A percentile compares a stretch with the other conserved stretches of the same genome.
Conservation (phyloP, 371 early-diverging fungal genomes). For the Blakeslea trispora region DNA sequence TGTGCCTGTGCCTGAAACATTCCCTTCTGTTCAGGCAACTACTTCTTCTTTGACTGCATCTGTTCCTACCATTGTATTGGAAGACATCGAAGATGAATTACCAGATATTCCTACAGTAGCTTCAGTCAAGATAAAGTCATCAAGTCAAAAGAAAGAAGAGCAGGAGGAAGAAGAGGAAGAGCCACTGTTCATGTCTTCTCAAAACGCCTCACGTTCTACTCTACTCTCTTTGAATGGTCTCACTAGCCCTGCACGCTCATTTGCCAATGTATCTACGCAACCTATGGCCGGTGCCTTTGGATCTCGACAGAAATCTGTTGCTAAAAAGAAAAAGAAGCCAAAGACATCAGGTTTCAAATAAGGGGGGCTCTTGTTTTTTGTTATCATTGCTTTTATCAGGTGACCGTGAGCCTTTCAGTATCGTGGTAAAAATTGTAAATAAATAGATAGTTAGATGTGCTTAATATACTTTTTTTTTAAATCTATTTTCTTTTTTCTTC, state of each 20-base stretch:
- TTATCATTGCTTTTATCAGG: slow-evolving; percentile 12
- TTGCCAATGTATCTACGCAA: slow-evolving; percentile 13
- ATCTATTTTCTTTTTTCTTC: background rate
- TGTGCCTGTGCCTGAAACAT: slow-evolving; percentile 1
- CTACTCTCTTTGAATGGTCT: background rate
- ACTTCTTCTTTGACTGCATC: background rate
- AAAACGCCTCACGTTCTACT: background rate
- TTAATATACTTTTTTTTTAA: background rate
- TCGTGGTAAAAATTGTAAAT: slow-evolving; percentile 11
- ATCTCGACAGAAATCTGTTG: slow-evolving; percentile 10
- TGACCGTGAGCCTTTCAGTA: slow-evolving; percentile 23
- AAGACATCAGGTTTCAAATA: slow-evolving; percentile 23
- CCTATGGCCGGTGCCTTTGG: slow-evolving; percentile 19
- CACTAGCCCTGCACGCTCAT: background rate
- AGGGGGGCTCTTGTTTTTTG: background rate
- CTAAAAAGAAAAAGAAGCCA: slow-evolving; percentile 18
- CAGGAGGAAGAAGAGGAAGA: background rate
- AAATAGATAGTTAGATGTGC: no score
- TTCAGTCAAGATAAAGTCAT: background rate
- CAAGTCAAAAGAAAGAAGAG: background rate
- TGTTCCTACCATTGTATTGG: background rate
- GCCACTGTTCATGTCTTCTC: background rate
- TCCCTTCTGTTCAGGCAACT: slow-evolving; percentile 2
- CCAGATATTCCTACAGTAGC: background rate
- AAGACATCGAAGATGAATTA: background rate